A percentile compares a stretch with the other conserved stretches of the same genome.
Conservation (phyloP, 768 basidiomycete genomes). For the Hysterangium stoloniferum region DNA sequence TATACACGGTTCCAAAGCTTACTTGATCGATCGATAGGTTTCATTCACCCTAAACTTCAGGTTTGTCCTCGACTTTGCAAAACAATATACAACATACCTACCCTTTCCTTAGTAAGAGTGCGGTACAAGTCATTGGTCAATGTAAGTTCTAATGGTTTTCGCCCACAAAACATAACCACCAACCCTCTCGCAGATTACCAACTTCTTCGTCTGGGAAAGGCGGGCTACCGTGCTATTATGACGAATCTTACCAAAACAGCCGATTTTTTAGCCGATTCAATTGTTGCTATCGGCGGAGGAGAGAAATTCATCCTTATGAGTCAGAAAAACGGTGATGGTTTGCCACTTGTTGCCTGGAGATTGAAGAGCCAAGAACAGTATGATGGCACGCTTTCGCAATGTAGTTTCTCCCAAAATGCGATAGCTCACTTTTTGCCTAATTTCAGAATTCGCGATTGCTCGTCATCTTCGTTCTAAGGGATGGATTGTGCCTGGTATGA, state of each 20-base stretch:
- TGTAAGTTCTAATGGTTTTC: constrained; percentile 6
- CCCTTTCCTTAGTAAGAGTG: constrained; percentile 17
- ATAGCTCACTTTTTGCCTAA: background rate
- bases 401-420: background rate
- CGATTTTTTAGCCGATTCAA: constrained; percentile 18
- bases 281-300: constrained; percentile 17
- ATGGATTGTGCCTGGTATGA: constrained; percentile 16
- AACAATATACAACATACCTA: background rate
- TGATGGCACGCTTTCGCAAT: constrained; percentile 12
- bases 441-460: constrained; percentile 26
- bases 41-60: constrained; percentile 51
- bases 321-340: constrained; percentile 16
- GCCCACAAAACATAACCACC: background rate
- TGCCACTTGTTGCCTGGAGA: constrained; percentile 25
- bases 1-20: constrained; percentile 30
- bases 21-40: constrained; percentile 53
- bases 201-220: constrained; percentile 24
- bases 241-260: constrained; percentile 20
- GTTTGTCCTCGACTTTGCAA: background rate
- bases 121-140: constrained; percentile 19
- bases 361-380: constrained; percentile 19
- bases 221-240: constrained; percentile 25
- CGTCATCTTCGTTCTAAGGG: constrained; percentile 17
- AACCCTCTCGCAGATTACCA: constrained; percentile 16
- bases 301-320: constrained; percentile 20